Evolutionary conservation across 1,139 yeast species (phyloP).

Genomic region (Kurtzmaniella quercitrusa): DNA sequence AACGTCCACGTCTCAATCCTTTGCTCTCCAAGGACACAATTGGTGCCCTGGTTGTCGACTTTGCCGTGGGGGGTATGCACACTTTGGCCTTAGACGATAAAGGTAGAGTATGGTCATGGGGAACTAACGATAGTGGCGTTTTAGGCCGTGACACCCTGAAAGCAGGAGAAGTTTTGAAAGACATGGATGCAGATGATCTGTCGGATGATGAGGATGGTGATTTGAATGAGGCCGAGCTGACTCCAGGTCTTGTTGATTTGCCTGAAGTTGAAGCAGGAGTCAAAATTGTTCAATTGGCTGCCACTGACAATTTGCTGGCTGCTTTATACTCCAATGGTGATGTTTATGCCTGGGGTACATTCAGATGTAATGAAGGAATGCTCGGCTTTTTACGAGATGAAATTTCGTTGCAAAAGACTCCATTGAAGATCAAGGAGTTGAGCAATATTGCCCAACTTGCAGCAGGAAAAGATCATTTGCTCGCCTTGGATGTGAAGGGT

Average conservation of each 20-base stretch:
- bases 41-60: constrained; percentile 56
- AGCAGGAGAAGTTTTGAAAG: constrained; percentile 58
- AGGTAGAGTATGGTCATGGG: constrained; percentile 94
- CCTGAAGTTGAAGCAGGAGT: constrained; percentile 40
- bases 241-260: constrained; percentile 75
- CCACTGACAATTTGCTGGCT: constrained; percentile 88
- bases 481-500: constrained; percentile 82
- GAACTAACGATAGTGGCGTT: constrained; percentile 88
- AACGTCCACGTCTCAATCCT: constrained; percentile 90
- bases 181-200: constrained; percentile 52
- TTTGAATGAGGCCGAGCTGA: constrained; percentile 81
- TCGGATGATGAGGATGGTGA: constrained; percentile 78
- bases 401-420: constrained; percentile 60
- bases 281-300: constrained; percentile 76
- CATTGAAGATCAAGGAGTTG: constrained; percentile 59
- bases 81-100: constrained; percentile 72
- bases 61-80: constrained; percentile 97
- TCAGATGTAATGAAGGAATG: constrained; percentile 87
- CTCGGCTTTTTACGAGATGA: constrained; percentile 70
- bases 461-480: constrained; percentile 86
- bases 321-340: constrained; percentile 77
- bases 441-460: constrained; percentile 81
- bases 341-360: constrained; percentile 97
- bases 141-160: constrained; percentile 82
- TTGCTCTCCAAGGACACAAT: constrained; percentile 55